These are phyloP conservation scores for Gossypium rotundifolium DNA, from an alignment of 345 rosid genomes.

Conservation along the genomic window DNA sequence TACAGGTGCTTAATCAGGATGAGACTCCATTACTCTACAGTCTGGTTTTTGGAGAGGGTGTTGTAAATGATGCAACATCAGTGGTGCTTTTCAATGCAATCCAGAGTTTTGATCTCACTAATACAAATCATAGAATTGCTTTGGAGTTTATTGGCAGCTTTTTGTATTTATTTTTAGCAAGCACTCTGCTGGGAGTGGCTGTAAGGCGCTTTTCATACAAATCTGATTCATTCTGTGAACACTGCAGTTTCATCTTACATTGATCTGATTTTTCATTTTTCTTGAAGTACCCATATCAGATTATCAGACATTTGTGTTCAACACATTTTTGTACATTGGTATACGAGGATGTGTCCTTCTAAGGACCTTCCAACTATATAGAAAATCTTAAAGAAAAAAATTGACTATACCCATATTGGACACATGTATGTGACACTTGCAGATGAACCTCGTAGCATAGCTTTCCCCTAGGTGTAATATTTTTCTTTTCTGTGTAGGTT, in stretches of 20 bases:
- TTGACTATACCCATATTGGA: neutral
- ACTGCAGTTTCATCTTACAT: neutral
- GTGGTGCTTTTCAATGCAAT: slow-evolving; percentile 97
- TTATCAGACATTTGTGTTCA: neutral
- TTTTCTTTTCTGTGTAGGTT: slow-evolving; percentile 46
- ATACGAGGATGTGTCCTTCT: neutral
- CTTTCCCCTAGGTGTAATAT: neutral
- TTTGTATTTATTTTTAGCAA: slow-evolving; percentile 66
- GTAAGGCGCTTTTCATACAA: slow-evolving; percentile 40
- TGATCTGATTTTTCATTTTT: neutral
- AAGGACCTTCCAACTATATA: neutral
- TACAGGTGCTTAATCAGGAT: slow-evolving; percentile 90
- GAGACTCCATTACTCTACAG: slow-evolving; percentile 98
- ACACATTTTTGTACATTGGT: neutral
- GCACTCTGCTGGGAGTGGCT: slow-evolving; percentile 77
- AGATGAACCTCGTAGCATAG: neutral
- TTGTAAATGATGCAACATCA: slow-evolving; percentile 98
- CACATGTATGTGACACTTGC: neutral
- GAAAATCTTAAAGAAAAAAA: neutral
- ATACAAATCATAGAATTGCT: slow-evolving; percentile 50
- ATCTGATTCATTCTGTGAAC: neutral
- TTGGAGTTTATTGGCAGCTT: slow-evolving; percentile 72
- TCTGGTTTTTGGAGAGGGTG: slow-evolving; percentile 98
- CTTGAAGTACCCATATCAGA: too few species aligned
- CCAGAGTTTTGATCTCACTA: slow-evolving; percentile 79